Percentiles rank a stretch among this genome's conserved stretches.
Conservation (phyloP, 768 basidiomycete species). For the Wakefieldia striispora region DNA sequence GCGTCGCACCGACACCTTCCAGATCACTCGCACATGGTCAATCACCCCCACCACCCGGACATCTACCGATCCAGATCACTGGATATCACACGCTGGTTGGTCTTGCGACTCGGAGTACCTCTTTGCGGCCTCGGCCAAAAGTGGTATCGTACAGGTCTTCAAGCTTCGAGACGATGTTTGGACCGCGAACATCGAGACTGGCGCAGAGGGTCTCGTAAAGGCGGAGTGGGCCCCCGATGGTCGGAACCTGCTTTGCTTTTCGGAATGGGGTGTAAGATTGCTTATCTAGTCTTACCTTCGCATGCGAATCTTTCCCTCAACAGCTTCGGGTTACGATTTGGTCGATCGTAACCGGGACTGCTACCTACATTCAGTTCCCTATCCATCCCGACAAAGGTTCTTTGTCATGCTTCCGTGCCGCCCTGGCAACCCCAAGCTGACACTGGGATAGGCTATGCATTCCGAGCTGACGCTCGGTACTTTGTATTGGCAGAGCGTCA, state of each 20-base stretch:
- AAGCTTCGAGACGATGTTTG: conserved; percentile 79
- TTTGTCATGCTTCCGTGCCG: neutral
- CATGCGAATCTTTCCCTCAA: conserved; percentile 1
- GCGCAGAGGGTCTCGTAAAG: conserved; percentile 79
- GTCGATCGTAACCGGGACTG: conserved; percentile 71
- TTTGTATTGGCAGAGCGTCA: conserved; percentile 87
- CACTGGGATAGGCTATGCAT: conserved; percentile 59
- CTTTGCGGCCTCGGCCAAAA: conserved; percentile 73
- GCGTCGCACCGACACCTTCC: conserved; percentile 79
- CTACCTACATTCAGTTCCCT: conserved; percentile 86
- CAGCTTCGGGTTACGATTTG: conserved; percentile 87
- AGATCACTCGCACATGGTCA: conserved; percentile 79
- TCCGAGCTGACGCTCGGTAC: conserved; percentile 78
- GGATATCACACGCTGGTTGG: conserved; percentile 80
- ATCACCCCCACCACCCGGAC: conserved; percentile 54
- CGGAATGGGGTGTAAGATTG: conserved; percentile 84
- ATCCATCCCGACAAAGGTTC: conserved; percentile 78
- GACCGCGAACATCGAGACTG: conserved; percentile 74
- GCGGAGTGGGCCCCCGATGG: conserved; percentile 92
- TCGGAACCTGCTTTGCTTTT: conserved; percentile 81
- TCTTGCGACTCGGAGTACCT: conserved; percentile 87
- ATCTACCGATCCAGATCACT: conserved; percentile 31
- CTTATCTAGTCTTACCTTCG: neutral
- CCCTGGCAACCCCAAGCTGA: neutral
- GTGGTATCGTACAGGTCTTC: conserved; percentile 70